phyloP scores from a whole-genome alignment of 2,329 filamentous ascomycete genomes.

The Aspergillus awamori region DNA sequence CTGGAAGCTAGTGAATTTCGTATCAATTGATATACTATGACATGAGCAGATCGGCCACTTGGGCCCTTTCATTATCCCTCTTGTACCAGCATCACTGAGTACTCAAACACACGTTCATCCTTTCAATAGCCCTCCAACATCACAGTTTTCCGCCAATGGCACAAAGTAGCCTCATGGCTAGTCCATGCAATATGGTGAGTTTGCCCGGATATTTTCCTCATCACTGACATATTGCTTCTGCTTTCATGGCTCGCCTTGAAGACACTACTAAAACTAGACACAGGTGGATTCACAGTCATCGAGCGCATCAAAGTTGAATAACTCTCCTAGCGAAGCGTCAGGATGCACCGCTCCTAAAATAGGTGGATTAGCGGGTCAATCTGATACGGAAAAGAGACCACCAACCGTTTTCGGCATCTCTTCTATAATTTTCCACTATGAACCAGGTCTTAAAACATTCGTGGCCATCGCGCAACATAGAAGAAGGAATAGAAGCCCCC shows the following conservation, averaged over 20 bases:
- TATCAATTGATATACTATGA: no score
- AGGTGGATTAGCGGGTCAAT: background rate
- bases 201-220: background rate
- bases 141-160: background rate
- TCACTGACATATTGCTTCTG: background rate
- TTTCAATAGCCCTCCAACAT: background rate
- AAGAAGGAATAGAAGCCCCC: background rate
- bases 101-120: background rate
- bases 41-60: background rate
- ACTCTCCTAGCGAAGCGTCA: background rate
- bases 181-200: background rate
- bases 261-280: background rate
- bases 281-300: background rate
- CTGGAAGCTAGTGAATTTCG: no score
- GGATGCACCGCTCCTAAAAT: background rate
- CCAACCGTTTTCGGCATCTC: background rate
- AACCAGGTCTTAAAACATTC: background rate
- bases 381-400: background rate
- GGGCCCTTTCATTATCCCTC: background rate
- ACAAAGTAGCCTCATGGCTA: background rate
- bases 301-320: background rate
- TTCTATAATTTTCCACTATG: background rate
- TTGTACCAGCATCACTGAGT: background rate
- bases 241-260: background rate
- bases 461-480: background rate